Evolutionary conservation across 495 filamentous ascomycete genomes (phyloP).

Genomic region (Penicillium nucicola): DNA sequence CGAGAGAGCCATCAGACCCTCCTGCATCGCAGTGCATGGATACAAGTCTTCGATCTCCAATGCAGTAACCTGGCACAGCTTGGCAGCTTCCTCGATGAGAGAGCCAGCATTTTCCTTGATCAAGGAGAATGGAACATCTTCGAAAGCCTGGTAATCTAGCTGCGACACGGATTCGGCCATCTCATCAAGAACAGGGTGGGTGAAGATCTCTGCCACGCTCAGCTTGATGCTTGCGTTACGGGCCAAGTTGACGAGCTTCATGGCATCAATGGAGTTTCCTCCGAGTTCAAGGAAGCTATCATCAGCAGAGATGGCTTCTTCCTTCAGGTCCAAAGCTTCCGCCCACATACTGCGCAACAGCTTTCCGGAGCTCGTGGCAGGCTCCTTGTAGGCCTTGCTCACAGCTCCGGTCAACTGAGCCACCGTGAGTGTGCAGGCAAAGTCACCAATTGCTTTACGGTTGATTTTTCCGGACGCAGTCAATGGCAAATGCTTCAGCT

Average conservation of each 20-base stretch:
- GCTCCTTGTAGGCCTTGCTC: constrained; percentile 3
- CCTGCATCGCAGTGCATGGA: constrained; percentile 23
- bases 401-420: constrained; percentile 13
- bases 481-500: constrained; percentile 44
- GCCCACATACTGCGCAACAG: constrained; percentile 36
- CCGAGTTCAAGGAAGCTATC: constrained; percentile 54
- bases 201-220: constrained; percentile 28
- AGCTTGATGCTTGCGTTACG: constrained; percentile 3
- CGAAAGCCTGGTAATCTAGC: constrained; percentile 1
- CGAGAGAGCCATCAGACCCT: constrained; percentile 16
- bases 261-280: constrained; percentile 56
- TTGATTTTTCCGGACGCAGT: constrained; percentile 52
- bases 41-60: constrained; percentile 28
- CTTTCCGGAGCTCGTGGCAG: constrained; percentile 14
- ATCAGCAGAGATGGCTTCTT: constrained; percentile 33
- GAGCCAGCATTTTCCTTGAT: constrained; percentile 13
- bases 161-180: constrained; percentile 29
- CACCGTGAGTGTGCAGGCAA: constrained; percentile 10
- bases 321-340: constrained; percentile 21
- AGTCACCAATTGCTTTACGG: constrained; percentile 38
- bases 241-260: constrained; percentile 20
- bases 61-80: constrained; percentile 6
- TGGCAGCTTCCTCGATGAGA: constrained; percentile 9
- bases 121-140: constrained; percentile 10
- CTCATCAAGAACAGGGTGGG: constrained; percentile 29